Evolutionary conservation across 2,329 filamentous ascomycete species (phyloP).

Genomic region (Xylaria multiplex): DNA sequence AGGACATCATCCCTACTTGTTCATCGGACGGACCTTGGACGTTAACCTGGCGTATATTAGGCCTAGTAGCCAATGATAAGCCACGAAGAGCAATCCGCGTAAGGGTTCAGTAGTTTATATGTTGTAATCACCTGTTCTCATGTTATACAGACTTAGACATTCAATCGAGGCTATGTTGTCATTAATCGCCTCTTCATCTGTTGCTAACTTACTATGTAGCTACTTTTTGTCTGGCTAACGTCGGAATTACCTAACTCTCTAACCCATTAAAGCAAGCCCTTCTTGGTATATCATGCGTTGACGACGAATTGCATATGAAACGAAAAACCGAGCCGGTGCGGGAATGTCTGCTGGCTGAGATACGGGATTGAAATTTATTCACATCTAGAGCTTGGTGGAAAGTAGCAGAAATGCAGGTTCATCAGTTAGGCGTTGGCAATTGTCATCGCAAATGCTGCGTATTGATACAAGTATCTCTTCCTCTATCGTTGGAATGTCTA

Average conservation of each 20-base stretch:
- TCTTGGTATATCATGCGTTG: background rate
- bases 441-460: slow-evolving; percentile 29
- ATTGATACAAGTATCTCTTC: slow-evolving; percentile 42
- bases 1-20: slow-evolving; percentile 18
- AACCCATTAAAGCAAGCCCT: background rate
- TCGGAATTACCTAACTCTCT: background rate
- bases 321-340: background rate
- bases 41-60: slow-evolving; percentile 24
- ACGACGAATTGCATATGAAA: background rate
- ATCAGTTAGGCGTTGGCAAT: slow-evolving; percentile 11
- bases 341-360: background rate
- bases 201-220: background rate
- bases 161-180: slow-evolving; percentile 13
- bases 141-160: slow-evolving; percentile 14
- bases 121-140: slow-evolving; percentile 20
- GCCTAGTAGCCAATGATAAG: background rate
- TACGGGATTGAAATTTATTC: background rate
- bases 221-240: background rate
- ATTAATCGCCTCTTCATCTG: background rate
- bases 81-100: background rate
- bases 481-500: slow-evolving; percentile 42
- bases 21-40: background rate
- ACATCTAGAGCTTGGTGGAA: background rate
- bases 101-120: background rate
- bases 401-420: background rate